Conservation (phyloP, 768 basidiomycete species). For the Russula vinacea region DNA sequence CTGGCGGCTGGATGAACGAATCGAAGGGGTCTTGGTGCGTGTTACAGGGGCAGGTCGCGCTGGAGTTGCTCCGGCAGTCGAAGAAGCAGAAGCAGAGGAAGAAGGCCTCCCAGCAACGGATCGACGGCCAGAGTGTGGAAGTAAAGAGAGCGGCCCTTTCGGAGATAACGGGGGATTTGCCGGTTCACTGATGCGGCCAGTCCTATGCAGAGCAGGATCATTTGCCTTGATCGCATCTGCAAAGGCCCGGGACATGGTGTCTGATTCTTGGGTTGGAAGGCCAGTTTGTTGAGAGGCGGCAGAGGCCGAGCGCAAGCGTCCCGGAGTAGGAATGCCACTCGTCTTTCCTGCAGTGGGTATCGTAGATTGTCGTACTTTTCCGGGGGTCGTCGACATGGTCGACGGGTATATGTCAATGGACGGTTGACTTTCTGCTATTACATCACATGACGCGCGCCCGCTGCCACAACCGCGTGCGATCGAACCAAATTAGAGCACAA, state of each 20-base stretch:
- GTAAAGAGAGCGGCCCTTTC: constrained; percentile 40
- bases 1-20: constrained; percentile 63
- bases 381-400: constrained; percentile 46
- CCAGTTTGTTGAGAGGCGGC: constrained; percentile 40
- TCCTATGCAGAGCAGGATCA: constrained; percentile 70
- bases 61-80: constrained; percentile 37
- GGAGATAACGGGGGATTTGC: constrained; percentile 46
- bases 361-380: constrained; percentile 42
- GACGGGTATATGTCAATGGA: constrained; percentile 6
- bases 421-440: not conserved
- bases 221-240: constrained; percentile 78
- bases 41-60: constrained; percentile 32
- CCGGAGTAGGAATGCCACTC: constrained; percentile 64
- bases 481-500: not conserved
- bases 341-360: constrained; percentile 49
- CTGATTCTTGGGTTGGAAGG: constrained; percentile 43
- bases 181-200: constrained; percentile 41
- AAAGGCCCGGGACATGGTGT: constrained; percentile 68
- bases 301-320: constrained; percentile 66
- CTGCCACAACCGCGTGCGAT: constrained; percentile 25
- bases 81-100: constrained; percentile 59
- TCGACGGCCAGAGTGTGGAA: constrained; percentile 41
- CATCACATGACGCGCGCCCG: constrained; percentile 24
- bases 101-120: constrained; percentile 56
- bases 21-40: constrained; percentile 52